Evolutionary conservation across 352 stramenopile species (phyloP).

Genomic region (Pythium dissimile): DNA sequence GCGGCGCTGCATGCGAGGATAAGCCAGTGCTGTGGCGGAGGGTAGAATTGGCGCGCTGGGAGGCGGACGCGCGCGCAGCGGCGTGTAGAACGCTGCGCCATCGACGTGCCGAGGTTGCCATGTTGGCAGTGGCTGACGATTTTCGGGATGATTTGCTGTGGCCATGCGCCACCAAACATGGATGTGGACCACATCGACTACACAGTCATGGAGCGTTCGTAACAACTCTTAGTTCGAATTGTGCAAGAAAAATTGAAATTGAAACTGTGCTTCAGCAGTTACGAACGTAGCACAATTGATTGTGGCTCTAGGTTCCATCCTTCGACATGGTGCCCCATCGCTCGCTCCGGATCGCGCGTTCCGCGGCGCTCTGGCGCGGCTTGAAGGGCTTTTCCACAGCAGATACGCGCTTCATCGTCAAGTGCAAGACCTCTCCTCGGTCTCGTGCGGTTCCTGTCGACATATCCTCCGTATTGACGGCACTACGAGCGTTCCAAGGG

Average conservation of each 20-base stretch:
- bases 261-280: too few species aligned
- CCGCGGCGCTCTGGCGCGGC: neutral
- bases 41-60: too few species aligned
- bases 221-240: neutral
- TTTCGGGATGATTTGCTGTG: too few species aligned
- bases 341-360: neutral
- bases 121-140: neutral
- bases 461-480: neutral
- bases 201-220: neutral
- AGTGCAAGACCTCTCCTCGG: neutral
- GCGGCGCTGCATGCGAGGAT: neutral
- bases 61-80: neutral
- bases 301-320: too few species aligned
- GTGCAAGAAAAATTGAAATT: too few species aligned
- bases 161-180: neutral
- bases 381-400: neutral
- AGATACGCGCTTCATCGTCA: neutral
- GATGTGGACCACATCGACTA: neutral
- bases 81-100: slow-evolving; percentile 4
- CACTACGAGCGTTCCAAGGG: slow-evolving; percentile 2
- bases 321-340: neutral
- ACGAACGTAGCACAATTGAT: too few species aligned
- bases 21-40: too few species aligned
- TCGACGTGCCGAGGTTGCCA: neutral
- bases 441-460: neutral